These are phyloP conservation scores for Picea glauca DNA, from an alignment of 75 land plant genomes.

Conservation along the genomic window DNA sequence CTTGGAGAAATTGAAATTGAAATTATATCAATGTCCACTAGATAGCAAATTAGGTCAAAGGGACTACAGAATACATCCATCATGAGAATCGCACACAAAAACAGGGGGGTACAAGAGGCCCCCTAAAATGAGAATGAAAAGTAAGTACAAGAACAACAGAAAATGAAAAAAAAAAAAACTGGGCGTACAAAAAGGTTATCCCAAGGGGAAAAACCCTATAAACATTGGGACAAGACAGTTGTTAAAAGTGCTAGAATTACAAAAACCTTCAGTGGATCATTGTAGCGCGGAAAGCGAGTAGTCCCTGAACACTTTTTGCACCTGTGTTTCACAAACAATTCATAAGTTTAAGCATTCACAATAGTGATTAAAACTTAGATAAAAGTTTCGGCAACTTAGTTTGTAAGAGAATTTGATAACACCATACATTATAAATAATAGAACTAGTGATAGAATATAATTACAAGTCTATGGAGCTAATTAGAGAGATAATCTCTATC, in stretches of 20 bases:
- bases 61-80: too few relatives aligned
- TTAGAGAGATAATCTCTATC: too few relatives aligned
- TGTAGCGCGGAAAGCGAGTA: constrained; percentile 97
- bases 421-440: too few relatives aligned
- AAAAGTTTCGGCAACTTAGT: too few relatives aligned
- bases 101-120: neutral
- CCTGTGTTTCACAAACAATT: constrained; percentile 17
- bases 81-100: neutral
- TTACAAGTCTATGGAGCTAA: too few relatives aligned
- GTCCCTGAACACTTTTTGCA: constrained; percentile 55
- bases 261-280: constrained; percentile 86
- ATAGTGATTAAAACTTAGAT: too few relatives aligned
- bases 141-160: too few relatives aligned
- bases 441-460: too few relatives aligned
- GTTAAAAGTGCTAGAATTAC: neutral
- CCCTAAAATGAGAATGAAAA: too few relatives aligned
- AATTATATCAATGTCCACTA: neutral
- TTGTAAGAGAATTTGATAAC: too few relatives aligned
- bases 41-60: neutral
- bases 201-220: too few relatives aligned
- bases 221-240: neutral
- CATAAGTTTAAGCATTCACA: too few relatives aligned
- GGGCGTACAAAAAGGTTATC: neutral
- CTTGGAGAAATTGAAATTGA: neutral
- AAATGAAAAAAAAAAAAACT: neutral